Percentiles rank a stretch among this genome's conserved stretches.
These are phyloP conservation scores for Pseudonectria buxi DNA, from an alignment of 2,329 filamentous ascomycete species.

Conservation along the genomic window DNA sequence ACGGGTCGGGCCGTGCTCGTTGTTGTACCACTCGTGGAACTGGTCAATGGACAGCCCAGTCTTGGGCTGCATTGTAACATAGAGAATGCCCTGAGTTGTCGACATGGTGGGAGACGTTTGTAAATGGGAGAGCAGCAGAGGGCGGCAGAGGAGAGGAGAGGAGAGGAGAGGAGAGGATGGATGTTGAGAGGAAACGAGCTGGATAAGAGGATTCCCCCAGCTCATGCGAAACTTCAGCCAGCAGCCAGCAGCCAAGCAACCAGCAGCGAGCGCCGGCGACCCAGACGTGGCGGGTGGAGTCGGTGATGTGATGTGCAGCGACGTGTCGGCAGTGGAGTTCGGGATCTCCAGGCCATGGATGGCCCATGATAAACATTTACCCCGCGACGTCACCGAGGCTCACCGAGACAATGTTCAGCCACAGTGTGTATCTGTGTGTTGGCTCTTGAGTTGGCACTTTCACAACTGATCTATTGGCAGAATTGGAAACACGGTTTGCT, in stretches of 20 bases:
- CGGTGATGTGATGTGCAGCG: conserved; percentile 12
- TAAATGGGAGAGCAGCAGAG: conserved; percentile 1
- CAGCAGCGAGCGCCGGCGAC: too few species aligned
- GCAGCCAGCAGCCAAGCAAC: too few species aligned
- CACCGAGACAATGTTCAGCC: conserved; percentile 1
- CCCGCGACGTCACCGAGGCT: conserved; percentile 17
- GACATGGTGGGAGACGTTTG: conserved; percentile 21
- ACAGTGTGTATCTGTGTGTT: too few species aligned
- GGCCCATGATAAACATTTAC: conserved; percentile 21
- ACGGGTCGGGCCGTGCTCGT: conserved; percentile 79
- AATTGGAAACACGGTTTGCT: too few species aligned
- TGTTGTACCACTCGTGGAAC: conserved; percentile 93
- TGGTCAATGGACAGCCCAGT: conserved; percentile 56
- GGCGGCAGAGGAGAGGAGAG: not conserved
- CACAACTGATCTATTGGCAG: too few species aligned
- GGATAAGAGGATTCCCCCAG: too few species aligned
- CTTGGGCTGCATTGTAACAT: conserved; percentile 79
- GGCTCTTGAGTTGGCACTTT: too few species aligned
- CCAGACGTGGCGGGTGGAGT: too few species aligned
- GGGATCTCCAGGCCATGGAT: conserved; percentile 12
- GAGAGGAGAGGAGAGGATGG: not conserved
- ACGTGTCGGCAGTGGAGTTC: conserved; percentile 24
- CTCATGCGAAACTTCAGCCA: too few species aligned
- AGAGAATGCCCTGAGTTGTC: conserved; percentile 61
- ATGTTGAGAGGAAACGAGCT: not conserved